Evolutionary conservation across 345 rosid species (phyloP), one percentile per base, ranked within the genome.

Genomic region (Gynandropsis gynandra): DNA sequence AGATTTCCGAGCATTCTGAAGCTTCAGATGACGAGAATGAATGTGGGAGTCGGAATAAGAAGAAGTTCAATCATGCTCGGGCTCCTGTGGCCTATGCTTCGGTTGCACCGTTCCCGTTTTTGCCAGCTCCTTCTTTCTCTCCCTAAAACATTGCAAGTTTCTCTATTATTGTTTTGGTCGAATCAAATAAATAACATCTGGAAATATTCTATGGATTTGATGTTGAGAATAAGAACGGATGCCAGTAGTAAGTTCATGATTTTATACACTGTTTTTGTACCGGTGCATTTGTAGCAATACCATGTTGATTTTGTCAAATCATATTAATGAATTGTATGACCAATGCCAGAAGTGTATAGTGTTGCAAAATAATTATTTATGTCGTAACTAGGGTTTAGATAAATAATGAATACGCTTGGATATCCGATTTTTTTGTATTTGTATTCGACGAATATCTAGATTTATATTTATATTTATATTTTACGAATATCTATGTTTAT

Each of bases 61-160:
- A 64, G 42, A 29, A 6, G 56, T 63, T 39, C 46, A 60, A 18
- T 10, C 24, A 17, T 10, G 21, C 62, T 21, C 82, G 71, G 0
- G 57, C 97, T 7, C 95, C 87, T 7, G 95, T 88, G 15, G 88
- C 97, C 24, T 83, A 81, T 15, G 95, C 98, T 19, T 92, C 89
- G 1, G 67, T 65, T 37, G 88, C 94, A n/a, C 95, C 98, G 8
- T 87, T 92, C 60, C 95, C 98, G 52, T 92, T 92, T 59, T 83
- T 92, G 31, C 95, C 90, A 1, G 97, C 71, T 39, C 95, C 94
- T 52, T 74, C 77, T 32, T 89, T 74, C 52, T 63, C 57, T 50
- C 45, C 72, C 10, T 69, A 42, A 47, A 40, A 56, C 39, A 5
- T 6, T 35, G 20, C 53, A 38, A 36, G 59, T 12, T 65, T 50